Evolutionary conservation across 768 basidiomycete species (phyloP), one percentile per base, ranked within the genome.

Genomic region (Chalciporus chontae): DNA sequence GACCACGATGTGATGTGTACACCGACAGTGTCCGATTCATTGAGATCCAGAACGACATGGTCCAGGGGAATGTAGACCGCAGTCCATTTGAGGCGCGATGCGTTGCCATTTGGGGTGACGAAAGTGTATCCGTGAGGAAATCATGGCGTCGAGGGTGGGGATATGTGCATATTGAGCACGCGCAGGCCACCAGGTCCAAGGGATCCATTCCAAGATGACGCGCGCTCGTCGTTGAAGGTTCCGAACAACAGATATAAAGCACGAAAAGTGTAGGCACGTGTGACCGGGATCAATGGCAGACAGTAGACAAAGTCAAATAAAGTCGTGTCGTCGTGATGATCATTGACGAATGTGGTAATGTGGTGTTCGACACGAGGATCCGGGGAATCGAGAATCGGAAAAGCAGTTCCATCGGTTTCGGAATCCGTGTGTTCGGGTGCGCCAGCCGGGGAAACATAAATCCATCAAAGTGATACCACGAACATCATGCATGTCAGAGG

Each of bases 331-430:
- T 18, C 10, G 41, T 43, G 40, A 40, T 51, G 29, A 29, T n/a
- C 21, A 21, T 39, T 11, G 24, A 57, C 45, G 21, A 50, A 59
- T 47, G 47, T 23, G 13, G 54, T 26, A 38, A 40, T 11, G 41
- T 23, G 21, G 37, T 45, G 31, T 24, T 53, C 17, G 46, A 53
- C 62, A 65, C 47, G 63, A 62, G 63, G 63, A 39, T 47, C 63
- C 64, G 64, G 66, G 59, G 49, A 64, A 56, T 39, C 32, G 54
- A 18, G 31, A 49, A 64, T 52, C 48, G 31, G 48, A 53, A 66
- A 56, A 51, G 61, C 61, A 40, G 64, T 63, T 56, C 17, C 53
- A 8, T 32, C 31, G 34, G 48, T 50, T 54, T 51, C 43, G 50
- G 54, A 53, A 43, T 40, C 42, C 37, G 55, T 51, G 31, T 10